Evolutionary conservation across 352 stramenopile genomes (phyloP).

Genomic region (Globisporangium lucens): DNA sequence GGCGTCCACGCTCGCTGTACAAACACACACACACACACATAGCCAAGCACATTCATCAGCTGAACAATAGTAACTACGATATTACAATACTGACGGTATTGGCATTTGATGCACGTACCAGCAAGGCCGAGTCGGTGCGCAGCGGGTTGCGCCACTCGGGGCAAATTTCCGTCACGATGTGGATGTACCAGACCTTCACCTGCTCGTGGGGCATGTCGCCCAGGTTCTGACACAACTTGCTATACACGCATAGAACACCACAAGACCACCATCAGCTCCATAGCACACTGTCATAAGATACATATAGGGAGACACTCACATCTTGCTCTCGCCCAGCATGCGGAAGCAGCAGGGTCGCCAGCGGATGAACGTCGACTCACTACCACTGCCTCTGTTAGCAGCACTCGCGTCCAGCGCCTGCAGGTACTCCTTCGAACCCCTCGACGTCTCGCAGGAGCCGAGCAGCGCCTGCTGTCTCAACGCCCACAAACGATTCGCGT

Average conservation of each 20-base stretch:
- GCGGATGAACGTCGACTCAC: neutral
- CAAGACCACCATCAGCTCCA: neutral
- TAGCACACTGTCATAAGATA: neutral
- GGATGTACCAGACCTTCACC: conserved; percentile 52
- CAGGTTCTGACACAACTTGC: conserved; percentile 61
- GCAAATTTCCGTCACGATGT: conserved; percentile 47
- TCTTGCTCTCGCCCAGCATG: conserved; percentile 43
- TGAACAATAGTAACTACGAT: no score
- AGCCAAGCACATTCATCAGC: neutral
- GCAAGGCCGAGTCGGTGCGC: conserved; percentile 45
- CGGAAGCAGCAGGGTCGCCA: conserved; percentile 40
- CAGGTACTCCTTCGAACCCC: conserved; percentile 45
- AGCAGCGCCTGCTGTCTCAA: conserved; percentile 54
- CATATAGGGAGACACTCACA: conserved; percentile 25
- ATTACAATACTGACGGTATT: neutral
- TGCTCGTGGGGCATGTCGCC: conserved; percentile 43
- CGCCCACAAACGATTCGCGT: conserved; percentile 47
- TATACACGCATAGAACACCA: conserved; percentile 10
- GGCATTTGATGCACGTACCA: conserved; percentile 26
- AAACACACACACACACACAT: neutral
- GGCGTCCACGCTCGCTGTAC: conserved; percentile 62
- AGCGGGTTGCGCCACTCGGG: conserved; percentile 54
- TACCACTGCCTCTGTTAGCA: neutral
- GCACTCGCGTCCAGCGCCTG: conserved; percentile 1
- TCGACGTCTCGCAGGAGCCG: conserved; percentile 57